These are phyloP conservation scores for Colletotrichum higginsianum DNA, from an alignment of 2,329 filamentous ascomycete species.

Conservation along the genomic window DNA sequence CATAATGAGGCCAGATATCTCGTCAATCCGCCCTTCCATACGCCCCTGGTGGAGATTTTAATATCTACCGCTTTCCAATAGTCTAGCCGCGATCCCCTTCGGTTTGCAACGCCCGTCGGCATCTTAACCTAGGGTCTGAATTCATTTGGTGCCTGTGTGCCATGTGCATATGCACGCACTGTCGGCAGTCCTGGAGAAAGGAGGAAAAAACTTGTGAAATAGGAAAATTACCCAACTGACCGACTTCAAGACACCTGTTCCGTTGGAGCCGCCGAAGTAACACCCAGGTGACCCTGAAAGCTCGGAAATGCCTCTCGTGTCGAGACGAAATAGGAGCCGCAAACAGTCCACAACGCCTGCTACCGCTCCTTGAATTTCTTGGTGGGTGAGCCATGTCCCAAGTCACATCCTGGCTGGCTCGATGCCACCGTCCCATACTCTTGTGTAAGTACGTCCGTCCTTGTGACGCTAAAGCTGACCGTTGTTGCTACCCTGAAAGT, in stretches of 20 bases:
- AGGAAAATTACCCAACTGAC: too few species aligned
- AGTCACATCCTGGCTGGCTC: background rate
- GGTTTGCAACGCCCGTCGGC: constrained; percentile 9
- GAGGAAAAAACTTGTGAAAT: background rate
- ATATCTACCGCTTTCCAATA: constrained; percentile 26
- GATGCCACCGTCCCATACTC: too few species aligned
- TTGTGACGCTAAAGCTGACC: constrained; percentile 26
- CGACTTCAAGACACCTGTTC: constrained; percentile 2
- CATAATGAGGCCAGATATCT: constrained; percentile 41
- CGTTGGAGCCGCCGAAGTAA: background rate
- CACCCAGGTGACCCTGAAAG: background rate
- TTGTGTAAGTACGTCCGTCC: background rate
- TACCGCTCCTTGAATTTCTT: background rate
- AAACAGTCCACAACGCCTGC: constrained; percentile 1
- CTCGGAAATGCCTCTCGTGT: background rate
- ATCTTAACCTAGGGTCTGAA: constrained; percentile 20
- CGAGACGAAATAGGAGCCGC: constrained; percentile 14
- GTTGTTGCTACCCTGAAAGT: constrained; percentile 38
- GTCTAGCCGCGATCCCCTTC: constrained; percentile 22
- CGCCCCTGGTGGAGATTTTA: constrained; percentile 19
- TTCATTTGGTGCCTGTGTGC: background rate
- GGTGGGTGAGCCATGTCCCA: constrained; percentile 5
- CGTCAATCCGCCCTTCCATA: constrained; percentile 17
- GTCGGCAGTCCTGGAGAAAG: constrained; percentile 17
- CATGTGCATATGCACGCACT: background rate